Base-by-base conservation (phyloP, 805 yeast species). In the Maudiozyma saulgeensis region DNA sequence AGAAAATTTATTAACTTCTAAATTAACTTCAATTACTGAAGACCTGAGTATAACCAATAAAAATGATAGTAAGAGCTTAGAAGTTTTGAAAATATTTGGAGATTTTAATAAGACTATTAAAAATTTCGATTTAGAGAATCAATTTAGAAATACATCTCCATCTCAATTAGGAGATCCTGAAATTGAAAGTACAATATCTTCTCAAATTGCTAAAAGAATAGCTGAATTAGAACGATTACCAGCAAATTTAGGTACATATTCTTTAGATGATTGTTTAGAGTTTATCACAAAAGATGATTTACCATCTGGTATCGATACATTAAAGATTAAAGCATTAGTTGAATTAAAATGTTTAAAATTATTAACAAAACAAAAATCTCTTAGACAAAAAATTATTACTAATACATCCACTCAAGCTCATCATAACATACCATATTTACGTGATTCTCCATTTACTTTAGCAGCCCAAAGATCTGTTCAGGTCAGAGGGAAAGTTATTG, bases 381-480 rank as follows among this genome's bases (percentile, higher is more conserved):
- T 84, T 46, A 81, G 87, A 62, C 82, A 81, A 59, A 74, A 72
- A 53, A 62, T 86, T 21, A 64, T 84, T n/a, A 67, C 72, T 28
- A 71, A 72, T 42, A 72, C 75, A 39, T 77, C 82, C 11, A 71
- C 75, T 39, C 77, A 75, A 58, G 76, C 84, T 6, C 83, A 83
- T 57, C 76, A 77, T 54, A 69, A 71, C 47, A 73, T 76, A 51
- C 77, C 78, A 6, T 67, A 69, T 38, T 65, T 84, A 50, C 74
- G 74, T 46, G 71, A 73, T 43, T 74, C 79, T 49, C 76, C 86
- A 4, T 70, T 77, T 45, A 76, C 83, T 2, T 70, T 78, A 56
- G 81, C 84, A 42, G 86, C 87, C 46, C 82, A 81, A 58, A 73
- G 95, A 61, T 77, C 87, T 0, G 75, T 79, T 50, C 81, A 81